Conservation (phyloP, 805 yeast genomes). For the Candida cerambycidarum region DNA sequence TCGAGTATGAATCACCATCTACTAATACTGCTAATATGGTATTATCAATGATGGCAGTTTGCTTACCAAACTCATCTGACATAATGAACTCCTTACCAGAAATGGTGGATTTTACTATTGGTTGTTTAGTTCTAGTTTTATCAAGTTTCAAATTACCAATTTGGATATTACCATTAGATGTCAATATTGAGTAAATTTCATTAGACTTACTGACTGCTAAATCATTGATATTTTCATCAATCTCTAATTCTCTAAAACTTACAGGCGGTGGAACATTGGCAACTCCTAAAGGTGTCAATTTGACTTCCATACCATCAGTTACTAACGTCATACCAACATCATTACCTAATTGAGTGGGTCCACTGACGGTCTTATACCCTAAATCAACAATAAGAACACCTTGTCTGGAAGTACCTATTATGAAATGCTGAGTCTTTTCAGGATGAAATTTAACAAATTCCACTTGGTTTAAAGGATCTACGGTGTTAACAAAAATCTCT, state of each 20-base stretch:
- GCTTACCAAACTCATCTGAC: constrained; percentile 53
- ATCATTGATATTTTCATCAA: constrained; percentile 54
- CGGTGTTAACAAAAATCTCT: constrained; percentile 46
- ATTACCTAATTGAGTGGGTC: constrained; percentile 64
- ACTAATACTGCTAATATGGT: constrained; percentile 54
- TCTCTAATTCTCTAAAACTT: constrained; percentile 63
- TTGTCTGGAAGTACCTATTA: constrained; percentile 54
- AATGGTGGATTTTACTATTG: constrained; percentile 37
- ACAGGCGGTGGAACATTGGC: constrained; percentile 97
- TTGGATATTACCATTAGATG: constrained; percentile 37
- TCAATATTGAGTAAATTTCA: constrained; percentile 55
- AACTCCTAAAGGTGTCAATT: constrained; percentile 75
- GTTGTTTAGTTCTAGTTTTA: constrained; percentile 47
- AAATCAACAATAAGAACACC: constrained; percentile 66
- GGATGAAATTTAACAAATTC: constrained; percentile 76
- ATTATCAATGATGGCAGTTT: constrained; percentile 57
- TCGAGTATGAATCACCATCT: constrained; percentile 53
- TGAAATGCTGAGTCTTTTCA: constrained; percentile 75
- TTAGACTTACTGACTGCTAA: constrained; percentile 64
- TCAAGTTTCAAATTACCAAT: constrained; percentile 48
- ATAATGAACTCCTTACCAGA: constrained; percentile 34
- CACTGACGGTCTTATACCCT: constrained; percentile 59
- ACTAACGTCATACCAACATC: constrained; percentile 82
- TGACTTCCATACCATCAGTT: constrained; percentile 69
- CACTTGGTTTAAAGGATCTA: constrained; percentile 30